These are phyloP conservation scores for Bacidia rubella DNA, from an alignment of 495 filamentous ascomycete species.

Conservation along the genomic window DNA sequence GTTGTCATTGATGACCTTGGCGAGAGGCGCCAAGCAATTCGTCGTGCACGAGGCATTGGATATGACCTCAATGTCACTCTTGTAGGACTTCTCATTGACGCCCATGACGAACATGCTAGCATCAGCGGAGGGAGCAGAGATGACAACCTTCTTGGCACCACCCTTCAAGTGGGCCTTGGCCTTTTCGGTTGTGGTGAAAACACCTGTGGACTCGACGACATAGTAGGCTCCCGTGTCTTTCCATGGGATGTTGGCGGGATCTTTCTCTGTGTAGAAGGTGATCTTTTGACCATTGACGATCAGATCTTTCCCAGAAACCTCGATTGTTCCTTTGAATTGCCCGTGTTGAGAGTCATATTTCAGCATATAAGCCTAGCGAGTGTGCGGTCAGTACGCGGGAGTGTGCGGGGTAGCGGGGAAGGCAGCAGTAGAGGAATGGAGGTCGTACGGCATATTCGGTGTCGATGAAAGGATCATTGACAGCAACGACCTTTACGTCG, in stretches of 20 bases:
- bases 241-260: slow-evolving; percentile 90
- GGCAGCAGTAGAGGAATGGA: neutral
- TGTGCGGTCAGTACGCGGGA: neutral
- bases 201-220: slow-evolving; percentile 97
- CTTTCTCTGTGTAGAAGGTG: slow-evolving; percentile 88
- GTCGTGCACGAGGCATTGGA: slow-evolving; percentile 99
- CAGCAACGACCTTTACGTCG: slow-evolving; percentile 80
- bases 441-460: slow-evolving; percentile 85
- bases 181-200: slow-evolving; percentile 98
- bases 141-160: slow-evolving; percentile 99
- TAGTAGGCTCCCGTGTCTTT: slow-evolving; percentile 77
- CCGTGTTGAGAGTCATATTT: slow-evolving; percentile 98
- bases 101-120: slow-evolving; percentile 99
- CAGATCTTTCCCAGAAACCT: slow-evolving; percentile 60
- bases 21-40: slow-evolving; percentile 97
- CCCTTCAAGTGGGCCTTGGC: slow-evolving; percentile 92
- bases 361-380: slow-evolving; percentile 84
- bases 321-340: slow-evolving; percentile 82
- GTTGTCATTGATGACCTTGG: slow-evolving; percentile 98
- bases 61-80: slow-evolving; percentile 75
- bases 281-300: slow-evolving; percentile 90
- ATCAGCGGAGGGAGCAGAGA: slow-evolving; percentile 97
- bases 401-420: neutral
- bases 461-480: slow-evolving; percentile 99
- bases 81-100: slow-evolving; percentile 92